Evolutionary conservation across 1,284 basidiomycete genomes (phyloP).

Genomic region (Agaricales sp.): DNA sequence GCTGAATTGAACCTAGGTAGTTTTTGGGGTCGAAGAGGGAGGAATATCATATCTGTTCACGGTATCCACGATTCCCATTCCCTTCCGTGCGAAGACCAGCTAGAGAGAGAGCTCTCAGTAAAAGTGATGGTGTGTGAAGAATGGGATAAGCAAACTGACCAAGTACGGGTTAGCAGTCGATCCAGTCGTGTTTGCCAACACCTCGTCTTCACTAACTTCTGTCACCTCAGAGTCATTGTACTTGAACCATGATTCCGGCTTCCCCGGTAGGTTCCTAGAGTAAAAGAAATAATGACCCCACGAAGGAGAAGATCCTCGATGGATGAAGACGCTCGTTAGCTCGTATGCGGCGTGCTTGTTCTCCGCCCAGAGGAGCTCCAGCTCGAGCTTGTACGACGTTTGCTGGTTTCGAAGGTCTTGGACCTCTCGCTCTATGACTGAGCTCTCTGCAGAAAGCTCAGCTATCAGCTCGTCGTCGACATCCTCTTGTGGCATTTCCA

Average conservation of each 20-base stretch:
- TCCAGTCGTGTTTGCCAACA: conserved; percentile 71
- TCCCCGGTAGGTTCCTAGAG: conserved; percentile 67
- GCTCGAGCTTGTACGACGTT: conserved; percentile 49
- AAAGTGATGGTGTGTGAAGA: no score
- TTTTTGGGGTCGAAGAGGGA: no score
- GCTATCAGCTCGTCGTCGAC: conserved; percentile 44
- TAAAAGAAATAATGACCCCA: conserved; percentile 90
- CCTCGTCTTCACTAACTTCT: conserved; percentile 40
- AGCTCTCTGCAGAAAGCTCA: conserved; percentile 42
- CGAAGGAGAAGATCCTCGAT: conserved; percentile 77
- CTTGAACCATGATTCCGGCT: conserved; percentile 85
- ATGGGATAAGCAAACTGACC: conserved; percentile 49
- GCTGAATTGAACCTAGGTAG: no score
- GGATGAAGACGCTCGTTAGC: conserved; percentile 92
- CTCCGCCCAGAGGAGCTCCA: conserved; percentile 75
- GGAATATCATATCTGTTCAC: conserved; percentile 49
- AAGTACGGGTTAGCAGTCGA: conserved; percentile 77
- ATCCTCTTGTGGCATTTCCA: conserved; percentile 25
- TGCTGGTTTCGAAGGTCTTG: conserved; percentile 46
- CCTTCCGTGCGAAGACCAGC: conserved; percentile 77
- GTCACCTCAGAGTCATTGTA: conserved; percentile 31
- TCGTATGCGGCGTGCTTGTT: conserved; percentile 72
- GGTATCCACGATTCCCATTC: conserved; percentile 62
- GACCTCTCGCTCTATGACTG: conserved; percentile 48
- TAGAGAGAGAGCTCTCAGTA: conserved; percentile 18